phyloP scores from a whole-genome alignment of 768 basidiomycete genomes.

The Pisolithus tinctorius region DNA sequence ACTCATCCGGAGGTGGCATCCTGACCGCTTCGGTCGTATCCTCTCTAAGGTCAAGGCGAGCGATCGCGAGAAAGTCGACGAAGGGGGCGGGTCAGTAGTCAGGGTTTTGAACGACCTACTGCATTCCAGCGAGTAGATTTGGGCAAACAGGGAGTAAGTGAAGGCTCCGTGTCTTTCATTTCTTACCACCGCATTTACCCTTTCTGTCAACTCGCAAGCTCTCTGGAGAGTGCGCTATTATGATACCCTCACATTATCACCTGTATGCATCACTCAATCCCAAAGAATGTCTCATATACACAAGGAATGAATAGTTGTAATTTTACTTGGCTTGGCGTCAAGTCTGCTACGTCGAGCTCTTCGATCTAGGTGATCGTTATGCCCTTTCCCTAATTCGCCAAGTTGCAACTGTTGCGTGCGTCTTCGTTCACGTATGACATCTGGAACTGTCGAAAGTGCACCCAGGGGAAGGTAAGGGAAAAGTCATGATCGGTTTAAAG shows the following conservation, averaged over 20 bases:
- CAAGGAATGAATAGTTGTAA: conserved; percentile 12
- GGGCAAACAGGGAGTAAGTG: conserved; percentile 27
- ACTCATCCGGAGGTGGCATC: conserved; percentile 72
- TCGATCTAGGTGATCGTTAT: too few relatives aligned
- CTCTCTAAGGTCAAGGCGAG: conserved; percentile 55
- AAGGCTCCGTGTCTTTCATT: background rate
- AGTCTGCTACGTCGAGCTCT: too few relatives aligned
- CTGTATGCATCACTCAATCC: conserved; percentile 24
- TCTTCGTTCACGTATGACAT: too few relatives aligned
- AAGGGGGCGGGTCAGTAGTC: conserved; percentile 68
- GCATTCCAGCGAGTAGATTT: conserved; percentile 39
- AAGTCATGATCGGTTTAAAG: too few relatives aligned
- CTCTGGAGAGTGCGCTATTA: conserved; percentile 12
- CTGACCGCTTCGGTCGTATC: conserved; percentile 73
- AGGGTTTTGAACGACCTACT: conserved; percentile 67
- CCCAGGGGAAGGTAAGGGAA: too few relatives aligned
- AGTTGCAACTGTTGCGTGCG: too few relatives aligned
- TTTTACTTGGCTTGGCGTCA: conserved; percentile 1
- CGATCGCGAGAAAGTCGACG: conserved; percentile 61
- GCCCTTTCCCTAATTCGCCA: too few relatives aligned
- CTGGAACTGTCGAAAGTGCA: too few relatives aligned
- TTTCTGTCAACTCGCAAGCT: conserved; percentile 8
- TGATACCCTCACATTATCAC: conserved; percentile 26
- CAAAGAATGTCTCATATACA: conserved; percentile 6
- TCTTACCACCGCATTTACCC: conserved; percentile 7